Base-by-base conservation (phyloP, 2,329 filamentous ascomycete genomes). In the Penicillium verrucosum region DNA sequence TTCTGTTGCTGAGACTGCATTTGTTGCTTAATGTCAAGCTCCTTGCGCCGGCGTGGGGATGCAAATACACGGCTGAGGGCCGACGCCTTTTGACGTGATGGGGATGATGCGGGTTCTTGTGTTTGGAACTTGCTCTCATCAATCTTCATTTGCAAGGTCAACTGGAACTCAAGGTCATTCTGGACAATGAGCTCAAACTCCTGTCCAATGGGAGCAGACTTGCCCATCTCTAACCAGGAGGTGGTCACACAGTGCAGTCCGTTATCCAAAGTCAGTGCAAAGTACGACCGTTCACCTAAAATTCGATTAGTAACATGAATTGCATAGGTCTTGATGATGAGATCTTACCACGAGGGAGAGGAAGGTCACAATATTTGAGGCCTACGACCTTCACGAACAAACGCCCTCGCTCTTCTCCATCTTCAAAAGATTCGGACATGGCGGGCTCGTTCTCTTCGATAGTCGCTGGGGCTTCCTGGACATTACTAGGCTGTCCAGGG, bases 331-430 rank as follows among this genome's bases (percentile, higher is more conserved):
- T n/a, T 34, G 2, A 14, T 18, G 10, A 38, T 25, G 18, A n/a
- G 38, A 30, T 34, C 88, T 82, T 83, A 94, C 91, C 93, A 77
- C 88, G 89, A 32, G 94, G 92, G 54, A 99, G 79, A 23, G 94
- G 93, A 6, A 66, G 80, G 69, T 97, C 92, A 37, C 99, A 82
- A 67, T 97, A 92, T 74, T 97, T 97, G 62, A 97, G 92, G 43
- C 93, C 92, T 73, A 97, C 89, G n/a, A 99, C 94, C 79, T 99
- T 99, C 64, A 99, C 92, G 68, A 99, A 99, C 1, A 99, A 82
- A 59, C 94, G 83, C 10, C 94, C 94, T 65, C 94, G 82, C 75
- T 99, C 94, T 57, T 87, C 88, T 51, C 86, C 90, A 57, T 97
- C 92, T 53, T 90, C 88, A 10, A 84, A 83, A 5, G 81, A 78